Evolutionary conservation across 148 eudicot species (phyloP), one percentile per base, ranked within the genome.

Genomic region (Dysphania ambrosioides): DNA sequence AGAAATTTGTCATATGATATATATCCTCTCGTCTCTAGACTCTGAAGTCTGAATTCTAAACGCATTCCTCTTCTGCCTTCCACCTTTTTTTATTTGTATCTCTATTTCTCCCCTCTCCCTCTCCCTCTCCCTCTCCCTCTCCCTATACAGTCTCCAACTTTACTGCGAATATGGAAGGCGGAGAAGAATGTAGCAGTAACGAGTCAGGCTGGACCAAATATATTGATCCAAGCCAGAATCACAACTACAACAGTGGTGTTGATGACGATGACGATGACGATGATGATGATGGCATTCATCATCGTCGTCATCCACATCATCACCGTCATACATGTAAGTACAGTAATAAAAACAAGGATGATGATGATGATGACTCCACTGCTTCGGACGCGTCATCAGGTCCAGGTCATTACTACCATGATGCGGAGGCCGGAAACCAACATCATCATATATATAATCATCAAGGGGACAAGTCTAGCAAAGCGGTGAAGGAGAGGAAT

Each of bases 151-250:
- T 62, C 2, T 19, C 1, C 2, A n/a, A n/a, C 11, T 21, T 12
- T 10, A 3, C 13, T 8, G 5, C 5, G 0, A 2, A 34, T 65
- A 68, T 74, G 74, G 80, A 72, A 29, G 77, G 59, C 41, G 71
- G 78, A 34, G 90, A 88, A 80, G 93, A 86, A 78, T 86, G 88
- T 59, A 83, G 85, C 82, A 87, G 95, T 83, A 88, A 79, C 47
- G 97, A 92, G 70, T 92, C 95, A 5, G 97, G 97, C 6, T 92
- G 97, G 97, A 92, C 95, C 6, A 88, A 78, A 70, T 92, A 92
- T 77, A 86, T 92, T 58, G 95, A 69, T 68, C 86, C 97, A 32
- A 77, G 72, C 47, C 74, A 42, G 0, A 61, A 72, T 51, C 66
- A 76, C 1, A 44, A 21, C 36, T 67, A 34, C 60, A n/a, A n/a